Evolutionary conservation across 345 rosid species (phyloP).

Genomic region (Eucalyptus virginea): DNA sequence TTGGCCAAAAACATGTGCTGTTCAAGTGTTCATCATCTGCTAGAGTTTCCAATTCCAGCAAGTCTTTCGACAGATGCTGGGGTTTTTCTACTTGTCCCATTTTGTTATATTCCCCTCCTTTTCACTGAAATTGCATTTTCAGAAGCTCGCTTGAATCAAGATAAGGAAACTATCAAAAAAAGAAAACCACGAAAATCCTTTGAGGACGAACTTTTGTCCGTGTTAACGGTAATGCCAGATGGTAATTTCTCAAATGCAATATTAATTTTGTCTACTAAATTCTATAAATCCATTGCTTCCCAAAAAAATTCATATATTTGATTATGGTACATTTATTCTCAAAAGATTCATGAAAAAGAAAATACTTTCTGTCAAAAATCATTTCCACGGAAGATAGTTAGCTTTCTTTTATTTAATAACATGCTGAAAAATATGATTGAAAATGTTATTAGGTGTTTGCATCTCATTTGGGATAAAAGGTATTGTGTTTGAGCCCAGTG

Average conservation of each 20-base stretch:
- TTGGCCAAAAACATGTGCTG: neutral
- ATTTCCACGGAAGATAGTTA: neutral
- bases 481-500: neutral
- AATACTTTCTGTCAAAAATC: neutral
- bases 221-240: neutral
- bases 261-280: neutral
- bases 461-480: neutral
- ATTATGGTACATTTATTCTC: neutral
- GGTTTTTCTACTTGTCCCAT: neutral
- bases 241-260: neutral
- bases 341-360: neutral
- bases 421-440: neutral
- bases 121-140: neutral
- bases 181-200: neutral
- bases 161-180: neutral
- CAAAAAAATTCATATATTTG: neutral
- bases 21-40: neutral
- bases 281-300: neutral
- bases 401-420: neutral
- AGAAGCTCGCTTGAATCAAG: neutral
- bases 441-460: neutral
- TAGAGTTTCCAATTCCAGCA: neutral
- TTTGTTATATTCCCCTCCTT: neutral
- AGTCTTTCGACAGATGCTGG: neutral
- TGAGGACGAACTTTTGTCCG: neutral